Conservation (phyloP, 2,329 filamentous ascomycete species). For the Fusarium dlaminii region DNA sequence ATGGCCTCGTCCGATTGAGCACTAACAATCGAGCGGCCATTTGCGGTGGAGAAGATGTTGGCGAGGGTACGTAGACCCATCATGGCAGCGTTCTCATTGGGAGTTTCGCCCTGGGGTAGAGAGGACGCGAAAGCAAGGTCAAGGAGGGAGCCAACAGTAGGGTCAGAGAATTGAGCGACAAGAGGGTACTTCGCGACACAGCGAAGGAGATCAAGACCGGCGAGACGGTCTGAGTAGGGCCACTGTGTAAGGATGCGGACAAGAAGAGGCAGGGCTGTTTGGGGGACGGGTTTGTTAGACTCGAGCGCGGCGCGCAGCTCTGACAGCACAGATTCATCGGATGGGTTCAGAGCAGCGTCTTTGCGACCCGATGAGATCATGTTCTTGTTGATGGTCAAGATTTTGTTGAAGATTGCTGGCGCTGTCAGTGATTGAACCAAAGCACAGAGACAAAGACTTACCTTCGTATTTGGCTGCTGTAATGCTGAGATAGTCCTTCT, state of each 20-base stretch:
- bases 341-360: conserved; percentile 76
- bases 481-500: conserved; percentile 82
- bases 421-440: neutral
- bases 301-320: conserved; percentile 72
- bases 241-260: conserved; percentile 80
- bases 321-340: conserved; percentile 72
- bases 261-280: conserved; percentile 68
- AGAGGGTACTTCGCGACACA: conserved; percentile 76
- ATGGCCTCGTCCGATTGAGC: conserved; percentile 68
- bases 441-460: conserved; percentile 29
- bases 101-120: conserved; percentile 59
- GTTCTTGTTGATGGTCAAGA: conserved; percentile 77
- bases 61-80: conserved; percentile 82
- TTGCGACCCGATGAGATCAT: conserved; percentile 78
- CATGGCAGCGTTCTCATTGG: conserved; percentile 85
- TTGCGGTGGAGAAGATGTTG: conserved; percentile 82
- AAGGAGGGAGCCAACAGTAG: conserved; percentile 67
- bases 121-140: conserved; percentile 57
- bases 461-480: conserved; percentile 75
- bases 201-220: conserved; percentile 88
- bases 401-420: conserved; percentile 77
- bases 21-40: conserved; percentile 73
- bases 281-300: conserved; percentile 58
- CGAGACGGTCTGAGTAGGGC: conserved; percentile 82
- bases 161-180: conserved; percentile 68